phyloP scores from a whole-genome alignment of 148 eudicot genomes.

The Chenopodium berlandieri region DNA sequence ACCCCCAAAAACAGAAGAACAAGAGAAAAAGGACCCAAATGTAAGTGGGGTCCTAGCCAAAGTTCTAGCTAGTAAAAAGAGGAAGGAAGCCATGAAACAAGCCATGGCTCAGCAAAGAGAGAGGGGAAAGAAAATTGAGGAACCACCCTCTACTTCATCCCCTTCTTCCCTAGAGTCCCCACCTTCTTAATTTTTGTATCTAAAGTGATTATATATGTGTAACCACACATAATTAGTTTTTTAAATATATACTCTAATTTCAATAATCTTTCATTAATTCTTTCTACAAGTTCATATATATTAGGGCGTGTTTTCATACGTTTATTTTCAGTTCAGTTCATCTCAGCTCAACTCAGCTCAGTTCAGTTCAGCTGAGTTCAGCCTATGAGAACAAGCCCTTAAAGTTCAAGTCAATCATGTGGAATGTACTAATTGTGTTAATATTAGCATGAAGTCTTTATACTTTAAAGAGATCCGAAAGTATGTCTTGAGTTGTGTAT shows the following conservation, averaged over 20 bases:
- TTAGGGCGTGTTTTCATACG: too few species aligned
- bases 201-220: not conserved
- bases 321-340: too few species aligned
- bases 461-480: too few species aligned
- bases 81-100: slow-evolving; percentile 90
- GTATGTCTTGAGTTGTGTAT: too few species aligned
- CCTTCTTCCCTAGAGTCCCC: not conserved
- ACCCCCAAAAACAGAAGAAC: slow-evolving; percentile 44
- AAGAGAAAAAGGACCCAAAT: slow-evolving; percentile 72
- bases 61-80: slow-evolving; percentile 74
- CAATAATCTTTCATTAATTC: not conserved
- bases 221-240: not conserved
- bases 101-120: slow-evolving; percentile 58
- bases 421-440: too few species aligned
- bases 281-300: not conserved
- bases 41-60: slow-evolving; percentile 65
- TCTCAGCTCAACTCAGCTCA: too few species aligned
- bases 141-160: not conserved
- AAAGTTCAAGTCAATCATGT: too few species aligned
- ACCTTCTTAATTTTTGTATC: slow-evolving; percentile 2
- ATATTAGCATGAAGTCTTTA: too few species aligned
- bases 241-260: not conserved
- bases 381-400: too few species aligned
- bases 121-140: slow-evolving; percentile 45
- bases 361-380: too few species aligned